Base-by-base conservation (phyloP, 495 filamentous ascomycete genomes). In the Aspergillus carlsbadensis region DNA sequence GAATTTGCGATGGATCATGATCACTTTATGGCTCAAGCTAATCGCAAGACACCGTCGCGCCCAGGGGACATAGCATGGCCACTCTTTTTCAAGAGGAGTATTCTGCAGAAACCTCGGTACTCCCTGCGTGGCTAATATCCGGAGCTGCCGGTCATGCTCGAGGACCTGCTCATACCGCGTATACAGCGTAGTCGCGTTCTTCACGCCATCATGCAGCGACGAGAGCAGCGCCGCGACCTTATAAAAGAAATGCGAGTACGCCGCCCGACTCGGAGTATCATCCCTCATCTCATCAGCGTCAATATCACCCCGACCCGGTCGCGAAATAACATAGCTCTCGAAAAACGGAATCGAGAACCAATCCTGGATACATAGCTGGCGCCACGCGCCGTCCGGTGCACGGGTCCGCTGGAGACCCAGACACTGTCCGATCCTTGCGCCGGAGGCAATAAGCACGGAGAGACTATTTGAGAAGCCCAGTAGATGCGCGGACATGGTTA, bases 1-100 rank as follows among this genome's bases (percentile, higher is more conserved):
- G 50, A 81, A 81, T 2, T 68, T 67, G 26, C 77, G 70, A 59
- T 81, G 76, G 24, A 81, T 74, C 78, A 79, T 79, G 52, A 81
- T 81, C 35, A 81, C 73, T 40, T 81, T 81, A 50, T 81, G 74
- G 0, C 70, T 69, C 14, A 71, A 64, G 2, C 73, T 77, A 14
- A 76, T 74, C 1, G 74, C 72, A 3, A 78, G 60, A 46, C 70
- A 67, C 17, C 73, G 65, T 20, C 75, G 67, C 3, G 76, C 75
- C 69, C 72, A 78, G 6, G 68, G 66, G 2, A 77, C 68, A 45
- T 71, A 71, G 10, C 62, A 59, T 45, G 72, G 66, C 54, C 68
- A 73, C 0, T 33, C 35, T 8, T 50, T 55, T 24, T 72, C 66
- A 0, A 60, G 45, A 0, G 73, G 71, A 22, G 70, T 65, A 5